Base-by-base conservation (phyloP, 1,284 basidiomycete species). In the Porogramme epimiltina region DNA sequence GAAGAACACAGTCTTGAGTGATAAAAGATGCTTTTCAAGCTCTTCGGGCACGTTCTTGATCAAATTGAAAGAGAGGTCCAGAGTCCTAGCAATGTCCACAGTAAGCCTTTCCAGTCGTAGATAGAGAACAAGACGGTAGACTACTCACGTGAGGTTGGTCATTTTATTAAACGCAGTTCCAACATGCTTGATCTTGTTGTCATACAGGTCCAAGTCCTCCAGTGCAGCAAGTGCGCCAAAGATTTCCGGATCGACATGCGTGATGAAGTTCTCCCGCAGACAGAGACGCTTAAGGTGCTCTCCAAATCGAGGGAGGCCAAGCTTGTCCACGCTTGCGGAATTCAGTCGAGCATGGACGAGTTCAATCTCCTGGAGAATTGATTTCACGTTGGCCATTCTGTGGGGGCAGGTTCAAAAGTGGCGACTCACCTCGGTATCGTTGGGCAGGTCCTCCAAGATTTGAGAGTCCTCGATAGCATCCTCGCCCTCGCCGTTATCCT, bases 41-140 rank as follows among this genome's bases (percentile, higher is more conserved):
- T 76, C 73, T 34, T 85, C 80, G 0, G 94, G 92, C 28, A 93
- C 74, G 15, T 76, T 69, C 51, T 84, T 81, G 51, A 98, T 75
- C 43, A 96, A 81, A 73, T 99, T 99, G 81, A 98, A 99, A 2
- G 95, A 98, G 26, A 98, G 75, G 73, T 99, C 97, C 42, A 99
- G 76, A 3, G 83, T 77, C 41, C 95, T 97, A 37, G 8, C 23
- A n/a, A 23, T 13, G 26, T 19, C 49, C 3, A 26, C 19, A 45
- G 49, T 44, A 47, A 45, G 41, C 15, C 8, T 11, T 18, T 33
- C 25, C 9, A 3, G 13, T 16, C 34, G 13, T 16, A n/a, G 18
- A 4, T n/a, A 28, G 25, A 42, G 4, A 18, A 8, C 18, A 16
- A 10, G 39, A 8, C 6, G 36, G n/a, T 10, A 28, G 9, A 13